Base-by-base conservation (phyloP, 2,329 filamentous ascomycete species). In the Scedosporium minutisporum region DNA sequence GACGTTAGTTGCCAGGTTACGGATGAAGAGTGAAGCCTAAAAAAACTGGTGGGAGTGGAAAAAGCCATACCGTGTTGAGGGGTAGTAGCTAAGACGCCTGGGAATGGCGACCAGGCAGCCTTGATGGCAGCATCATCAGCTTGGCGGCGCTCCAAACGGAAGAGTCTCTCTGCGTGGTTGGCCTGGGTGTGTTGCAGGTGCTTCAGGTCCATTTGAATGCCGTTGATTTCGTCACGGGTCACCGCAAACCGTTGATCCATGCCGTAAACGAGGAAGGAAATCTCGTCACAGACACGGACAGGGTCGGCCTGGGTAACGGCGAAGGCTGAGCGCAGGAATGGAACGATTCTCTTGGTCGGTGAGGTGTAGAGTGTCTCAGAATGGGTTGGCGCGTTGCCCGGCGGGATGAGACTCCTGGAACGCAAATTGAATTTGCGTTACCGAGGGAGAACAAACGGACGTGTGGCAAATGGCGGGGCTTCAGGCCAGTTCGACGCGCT, bases 71-170 rank as follows among this genome's bases (percentile, higher is more conserved):
- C 91, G 78, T 96, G 90, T 72, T 96, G 90, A 62, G 92, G 89
- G 57, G 91, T 93, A 62, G 90, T 89, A 68, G 88, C 87, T 63
- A 96, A 74, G 46, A 92, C 86, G 66, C 87, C 88, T n/a, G 93
- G 92, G 72, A 97, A 97, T 16, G 93, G 93, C 63, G 93, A 96
- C 95, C 95, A 99, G 63, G 96, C 89, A 65, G 90, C 96, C 75
- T 93, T 96, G 64, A 88, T 75, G 38, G 84, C 82, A 59, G 84
- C 83, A 74, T 88, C 85, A 67, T 88, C 86, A 41, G 85, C 85
- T 70, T 88, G 85, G 57, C 85, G 84, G 69, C 86, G 86, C 72
- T 89, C 86, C 60, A 89, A 73, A 65, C 84, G 78, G 64, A 81
- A 74, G 62, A 89, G 72, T 70, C 86, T 78, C 66, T 88, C 86